Percentiles rank a stretch among this genome's conserved stretches.
Conservation (phyloP, 352 stramenopile genomes). For the Pythium chondricola region DNA sequence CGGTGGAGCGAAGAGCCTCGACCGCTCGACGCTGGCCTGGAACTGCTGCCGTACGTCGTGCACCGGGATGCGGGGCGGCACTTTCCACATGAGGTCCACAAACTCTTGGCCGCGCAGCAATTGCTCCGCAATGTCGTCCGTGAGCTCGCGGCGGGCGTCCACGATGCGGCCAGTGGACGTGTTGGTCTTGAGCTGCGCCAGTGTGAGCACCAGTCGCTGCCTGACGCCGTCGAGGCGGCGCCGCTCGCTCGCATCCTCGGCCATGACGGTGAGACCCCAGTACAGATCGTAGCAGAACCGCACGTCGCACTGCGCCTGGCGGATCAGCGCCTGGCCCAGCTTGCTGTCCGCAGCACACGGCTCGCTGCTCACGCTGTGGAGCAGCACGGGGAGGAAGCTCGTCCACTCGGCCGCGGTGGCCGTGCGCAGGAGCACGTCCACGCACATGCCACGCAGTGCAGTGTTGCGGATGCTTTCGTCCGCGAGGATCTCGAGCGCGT, state of each 20-base stretch:
- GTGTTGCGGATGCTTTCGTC: conserved; percentile 62
- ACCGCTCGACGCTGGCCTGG: conserved; percentile 41
- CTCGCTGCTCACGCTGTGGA: conserved; percentile 73
- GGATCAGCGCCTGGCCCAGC: conserved; percentile 58
- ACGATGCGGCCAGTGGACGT: conserved; percentile 31
- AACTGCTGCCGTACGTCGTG: conserved; percentile 50
- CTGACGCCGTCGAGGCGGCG: conserved; percentile 82
- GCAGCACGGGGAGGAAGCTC: conserved; percentile 64
- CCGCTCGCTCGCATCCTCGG: conserved; percentile 62
- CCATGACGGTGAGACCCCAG: conserved; percentile 79
- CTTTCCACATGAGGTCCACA: conserved; percentile 78
- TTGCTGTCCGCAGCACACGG: conserved; percentile 55
- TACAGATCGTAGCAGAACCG: conserved; percentile 84
- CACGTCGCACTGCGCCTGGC: conserved; percentile 70
- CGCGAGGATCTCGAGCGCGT: conserved; percentile 71
- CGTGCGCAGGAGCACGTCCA: conserved; percentile 56
- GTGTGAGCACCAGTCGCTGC: conserved; percentile 64
- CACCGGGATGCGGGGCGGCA: conserved; percentile 61
- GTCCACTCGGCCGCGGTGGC: conserved; percentile 76
- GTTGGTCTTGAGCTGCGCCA: conserved; percentile 61
- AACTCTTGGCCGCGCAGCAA: conserved; percentile 81
- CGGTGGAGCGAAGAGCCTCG: conserved; percentile 28
- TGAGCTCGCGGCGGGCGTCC: conserved; percentile 22
- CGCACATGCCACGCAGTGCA: conserved; percentile 45
- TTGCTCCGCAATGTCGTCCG: conserved; percentile 66